Evolutionary conservation across 345 rosid genomes (phyloP).

Genomic region (Melastoma malabathricum): DNA sequence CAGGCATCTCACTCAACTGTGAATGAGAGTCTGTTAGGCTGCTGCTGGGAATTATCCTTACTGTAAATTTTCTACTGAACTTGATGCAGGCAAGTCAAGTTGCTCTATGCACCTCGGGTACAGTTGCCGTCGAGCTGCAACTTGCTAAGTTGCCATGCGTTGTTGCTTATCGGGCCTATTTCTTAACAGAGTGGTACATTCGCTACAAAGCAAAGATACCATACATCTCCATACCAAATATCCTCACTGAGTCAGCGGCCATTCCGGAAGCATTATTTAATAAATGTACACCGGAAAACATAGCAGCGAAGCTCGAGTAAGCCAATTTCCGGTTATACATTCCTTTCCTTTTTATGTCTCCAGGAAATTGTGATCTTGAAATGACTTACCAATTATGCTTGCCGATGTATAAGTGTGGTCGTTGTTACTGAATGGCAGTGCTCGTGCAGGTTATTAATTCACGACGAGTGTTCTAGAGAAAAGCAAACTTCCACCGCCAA

Average conservation of each 20-base stretch:
- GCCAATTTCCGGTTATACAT: conserved; percentile 5
- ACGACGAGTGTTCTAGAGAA: conserved; percentile 24
- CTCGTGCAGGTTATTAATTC: conserved; percentile 43
- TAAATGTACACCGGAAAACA: conserved; percentile 52
- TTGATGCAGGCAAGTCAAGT: conserved; percentile 58
- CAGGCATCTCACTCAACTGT: not conserved
- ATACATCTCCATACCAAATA: conserved; percentile 78
- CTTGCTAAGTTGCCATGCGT: conserved; percentile 68
- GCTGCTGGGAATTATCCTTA: too few species aligned
- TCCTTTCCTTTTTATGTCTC: not conserved
- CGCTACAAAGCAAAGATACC: conserved; percentile 72
- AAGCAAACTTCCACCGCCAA: conserved; percentile 52
- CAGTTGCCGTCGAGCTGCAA: conserved; percentile 86
- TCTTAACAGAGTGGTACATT: conserved; percentile 63
- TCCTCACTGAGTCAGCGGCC: conserved; percentile 53
- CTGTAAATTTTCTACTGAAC: not conserved
- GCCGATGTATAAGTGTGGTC: not conserved
- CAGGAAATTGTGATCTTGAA: not conserved
- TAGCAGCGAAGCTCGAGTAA: conserved; percentile 50
- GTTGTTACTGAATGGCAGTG: conserved; percentile 1
- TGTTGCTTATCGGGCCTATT: conserved; percentile 76
- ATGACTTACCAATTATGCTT: not conserved
- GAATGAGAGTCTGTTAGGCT: not conserved
- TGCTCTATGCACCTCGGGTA: conserved; percentile 95
- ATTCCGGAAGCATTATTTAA: conserved; percentile 79